Evolutionary conservation across 2,329 filamentous ascomycete genomes (phyloP).

Genomic region (Penicillium sp.): DNA sequence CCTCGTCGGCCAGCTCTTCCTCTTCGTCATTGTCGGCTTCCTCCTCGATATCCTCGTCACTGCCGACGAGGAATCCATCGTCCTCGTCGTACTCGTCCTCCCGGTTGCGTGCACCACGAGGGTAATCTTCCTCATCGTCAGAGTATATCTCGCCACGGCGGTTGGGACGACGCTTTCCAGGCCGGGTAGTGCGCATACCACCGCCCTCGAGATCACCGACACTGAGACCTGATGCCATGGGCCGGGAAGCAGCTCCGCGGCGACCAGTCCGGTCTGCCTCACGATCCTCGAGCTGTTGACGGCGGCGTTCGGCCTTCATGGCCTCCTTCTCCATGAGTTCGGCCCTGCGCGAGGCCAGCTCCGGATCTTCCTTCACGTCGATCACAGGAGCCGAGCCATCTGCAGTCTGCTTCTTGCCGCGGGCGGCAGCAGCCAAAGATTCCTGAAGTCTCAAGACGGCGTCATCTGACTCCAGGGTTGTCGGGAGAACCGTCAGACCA

Average conservation of each 20-base stretch:
- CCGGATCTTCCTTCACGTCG: constrained; percentile 59
- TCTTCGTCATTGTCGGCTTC: constrained; percentile 44
- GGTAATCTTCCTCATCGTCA: constrained; percentile 48
- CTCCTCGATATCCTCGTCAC: constrained; percentile 47
- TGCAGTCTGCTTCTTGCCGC: constrained; percentile 48
- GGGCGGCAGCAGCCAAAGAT: constrained; percentile 54
- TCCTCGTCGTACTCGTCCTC: constrained; percentile 80
- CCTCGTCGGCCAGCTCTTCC: constrained; percentile 41
- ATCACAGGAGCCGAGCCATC: constrained; percentile 54
- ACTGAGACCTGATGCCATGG: constrained; percentile 50
- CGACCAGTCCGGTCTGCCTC: constrained; percentile 52
- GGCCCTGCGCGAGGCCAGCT: constrained; percentile 56
- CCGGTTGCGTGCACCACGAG: constrained; percentile 49
- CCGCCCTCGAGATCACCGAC: constrained; percentile 57
- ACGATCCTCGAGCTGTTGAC: constrained; percentile 53
- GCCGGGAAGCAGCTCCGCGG: constrained; percentile 42
- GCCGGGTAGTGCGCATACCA: constrained; percentile 41
- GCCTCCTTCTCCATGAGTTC: constrained; percentile 58
- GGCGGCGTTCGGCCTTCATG: constrained; percentile 50
- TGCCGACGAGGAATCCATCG: constrained; percentile 66
- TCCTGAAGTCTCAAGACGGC: constrained; percentile 60
- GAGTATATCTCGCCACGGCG: constrained; percentile 48
- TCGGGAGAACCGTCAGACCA: constrained; percentile 54
- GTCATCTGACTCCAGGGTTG: constrained; percentile 54
- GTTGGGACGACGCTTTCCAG: constrained; percentile 39